Evolutionary conservation across 1,139 yeast species (phyloP), one percentile per base, ranked within the genome.

Genomic region (Saccharomycopsis hybrid): DNA sequence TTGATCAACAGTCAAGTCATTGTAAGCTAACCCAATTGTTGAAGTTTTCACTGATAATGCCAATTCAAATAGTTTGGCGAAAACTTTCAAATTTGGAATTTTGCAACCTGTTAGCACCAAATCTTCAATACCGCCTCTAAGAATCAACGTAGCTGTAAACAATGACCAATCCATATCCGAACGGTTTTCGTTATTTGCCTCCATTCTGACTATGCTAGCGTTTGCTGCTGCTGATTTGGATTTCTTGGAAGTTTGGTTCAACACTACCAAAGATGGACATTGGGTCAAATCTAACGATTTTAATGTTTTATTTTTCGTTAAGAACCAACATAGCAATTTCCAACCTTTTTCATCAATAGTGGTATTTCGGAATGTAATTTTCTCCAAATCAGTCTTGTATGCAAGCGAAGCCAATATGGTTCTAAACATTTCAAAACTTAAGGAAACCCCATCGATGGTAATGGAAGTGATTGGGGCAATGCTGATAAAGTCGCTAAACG

Each of bases 81-180:
- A 83, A 33, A 78, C 71, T 5, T 66, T 70, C 41, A 75, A 59
- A 54, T 77, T 79, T 3, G 73, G 68, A 58, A 85, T 81, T 57
- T 84, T 79, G 56, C 90, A 85, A 29, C 94, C 92, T 11, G 84
- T 81, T 49, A 85, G 63, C 37, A 84, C 75, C 51, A 85, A 65
- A 58, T 83, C 90, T 51, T 80, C 87, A n/a, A 85, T 70, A 31
- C 90, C 90, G 36, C 82, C 83, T 55, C 87, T 69, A 1, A 80
- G 79, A 11, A 82, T 77, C 9, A 85, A 61, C 0, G 89, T 74
- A 1, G 89, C 90, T 2, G 82, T 79, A 55, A 85, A 70, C 42
- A 84, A 65, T 27, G 81, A 70, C 94, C 94, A 85, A 60, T 85
- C 85, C 82, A 81, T 80, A 54, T 83, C 90, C 5, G 81, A 72